These are phyloP conservation scores for Adansonia digitata DNA, from an alignment of 345 rosid genomes.

Conservation along the genomic window DNA sequence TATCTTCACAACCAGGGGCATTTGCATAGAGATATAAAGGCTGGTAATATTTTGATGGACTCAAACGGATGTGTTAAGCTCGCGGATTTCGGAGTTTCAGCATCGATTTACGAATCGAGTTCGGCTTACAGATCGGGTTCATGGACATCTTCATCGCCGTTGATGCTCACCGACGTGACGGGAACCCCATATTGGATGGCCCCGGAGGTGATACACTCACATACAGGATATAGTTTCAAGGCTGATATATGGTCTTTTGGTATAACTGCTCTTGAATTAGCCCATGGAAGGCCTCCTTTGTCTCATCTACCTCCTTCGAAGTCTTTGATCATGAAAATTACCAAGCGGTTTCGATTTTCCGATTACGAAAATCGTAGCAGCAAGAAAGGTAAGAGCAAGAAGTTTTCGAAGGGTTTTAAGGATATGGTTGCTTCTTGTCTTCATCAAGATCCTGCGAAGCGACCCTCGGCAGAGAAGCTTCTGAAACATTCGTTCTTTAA, in stretches of 20 bases:
- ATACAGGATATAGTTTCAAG: conserved; percentile 76
- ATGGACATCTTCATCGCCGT: conserved; percentile 29
- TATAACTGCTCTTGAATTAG: conserved; percentile 82
- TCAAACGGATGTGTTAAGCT: conserved; percentile 64
- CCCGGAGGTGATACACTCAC: conserved; percentile 93
- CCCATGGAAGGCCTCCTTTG: conserved; percentile 78
- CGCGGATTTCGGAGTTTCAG: conserved; percentile 88
- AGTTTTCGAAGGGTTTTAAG: conserved; percentile 74
- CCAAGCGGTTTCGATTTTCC: conserved; percentile 61
- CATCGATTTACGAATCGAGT: conserved; percentile 59
- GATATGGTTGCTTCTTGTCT: conserved; percentile 80
- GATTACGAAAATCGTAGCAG: conserved; percentile 56
- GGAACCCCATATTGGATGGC: conserved; percentile 99
- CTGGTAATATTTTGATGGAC: conserved; percentile 72
- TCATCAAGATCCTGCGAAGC: conserved; percentile 67
- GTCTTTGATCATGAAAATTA: conserved; percentile 74
- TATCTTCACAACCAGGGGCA: conserved; percentile 84
- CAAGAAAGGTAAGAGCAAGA: conserved; percentile 39
- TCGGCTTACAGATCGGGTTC: conserved; percentile 10
- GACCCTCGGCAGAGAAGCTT: conserved; percentile 77
- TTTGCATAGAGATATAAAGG: conserved; percentile 70
- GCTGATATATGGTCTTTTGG: conserved; percentile 96
- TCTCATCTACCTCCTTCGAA: conserved; percentile 77
- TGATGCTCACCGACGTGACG: conserved; percentile 55
- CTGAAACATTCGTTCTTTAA: conserved; percentile 67